phyloP scores from a whole-genome alignment of 257 asterid genomes.

The Capsicum baccatum region DNA sequence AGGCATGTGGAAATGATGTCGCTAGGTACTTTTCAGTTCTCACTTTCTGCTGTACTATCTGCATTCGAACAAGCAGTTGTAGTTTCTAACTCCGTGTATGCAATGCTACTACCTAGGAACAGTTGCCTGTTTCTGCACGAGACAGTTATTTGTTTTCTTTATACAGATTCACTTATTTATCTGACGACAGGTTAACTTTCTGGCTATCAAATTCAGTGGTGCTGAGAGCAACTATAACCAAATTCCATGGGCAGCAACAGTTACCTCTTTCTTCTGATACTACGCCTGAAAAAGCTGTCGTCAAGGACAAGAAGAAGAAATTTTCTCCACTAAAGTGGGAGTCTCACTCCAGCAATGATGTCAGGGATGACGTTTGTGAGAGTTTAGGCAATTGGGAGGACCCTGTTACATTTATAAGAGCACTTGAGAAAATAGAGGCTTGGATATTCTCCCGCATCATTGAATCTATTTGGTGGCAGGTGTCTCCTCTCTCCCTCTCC shows the following conservation, averaged over 20 bases:
- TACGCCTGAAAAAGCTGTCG: constrained; percentile 37
- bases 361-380: constrained; percentile 39
- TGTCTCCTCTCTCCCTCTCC: constrained; percentile 26
- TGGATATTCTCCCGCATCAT: constrained; percentile 88
- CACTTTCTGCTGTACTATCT: background rate
- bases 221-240: constrained; percentile 80
- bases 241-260: constrained; percentile 47
- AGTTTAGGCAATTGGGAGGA: constrained; percentile 64
- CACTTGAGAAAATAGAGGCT: constrained; percentile 79
- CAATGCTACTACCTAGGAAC: background rate
- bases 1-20: constrained; percentile 93
- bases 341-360: constrained; percentile 45
- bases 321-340: constrained; percentile 62
- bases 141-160: background rate
- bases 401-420: constrained; percentile 60
- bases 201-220: constrained; percentile 90
- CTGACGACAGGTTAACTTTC: constrained; percentile 74
- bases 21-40: constrained; percentile 57
- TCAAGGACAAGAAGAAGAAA: constrained; percentile 43
- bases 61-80: background rate
- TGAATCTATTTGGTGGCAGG: constrained; percentile 99
- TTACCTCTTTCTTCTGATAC: constrained; percentile 45
- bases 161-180: constrained; percentile 16
- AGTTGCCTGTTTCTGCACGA: background rate
- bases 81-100: background rate